Percentiles rank a stretch among this genome's conserved stretches.
Evolutionary conservation across 1,139 yeast species (phyloP).

Genomic region (Hyphopichia wangnamkhiaoensis): DNA sequence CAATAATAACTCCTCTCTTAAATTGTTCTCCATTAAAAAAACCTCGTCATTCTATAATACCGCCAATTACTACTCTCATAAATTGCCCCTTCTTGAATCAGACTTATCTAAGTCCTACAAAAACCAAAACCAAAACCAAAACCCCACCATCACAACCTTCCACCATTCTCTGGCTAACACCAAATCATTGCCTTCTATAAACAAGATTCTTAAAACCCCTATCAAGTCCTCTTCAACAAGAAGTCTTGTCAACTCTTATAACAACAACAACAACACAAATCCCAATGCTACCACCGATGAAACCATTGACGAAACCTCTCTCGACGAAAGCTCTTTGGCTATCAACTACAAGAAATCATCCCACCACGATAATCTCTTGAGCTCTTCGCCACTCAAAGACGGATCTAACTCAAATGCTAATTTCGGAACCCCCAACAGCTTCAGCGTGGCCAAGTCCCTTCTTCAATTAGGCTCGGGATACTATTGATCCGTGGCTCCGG

Average conservation of each 20-base stretch:
- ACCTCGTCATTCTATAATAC: conserved; percentile 26
- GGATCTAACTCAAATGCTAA: too few relatives aligned
- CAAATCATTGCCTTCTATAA: conserved; percentile 37
- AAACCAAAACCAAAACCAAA: conserved; percentile 7
- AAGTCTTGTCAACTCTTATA: conserved; percentile 13
- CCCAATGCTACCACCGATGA: conserved; percentile 25
- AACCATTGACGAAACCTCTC: conserved; percentile 10
- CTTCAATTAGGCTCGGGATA: conserved; percentile 39
- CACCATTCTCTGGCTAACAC: too few relatives aligned
- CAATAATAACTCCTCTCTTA: conserved; percentile 9
- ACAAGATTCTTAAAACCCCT: conserved; percentile 49
- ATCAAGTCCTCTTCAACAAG: conserved; percentile 33
- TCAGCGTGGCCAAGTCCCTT: conserved; percentile 50
- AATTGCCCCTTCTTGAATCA: conserved; percentile 13
- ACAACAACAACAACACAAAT: conserved; percentile 8
- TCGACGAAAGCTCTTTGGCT: conserved; percentile 1
- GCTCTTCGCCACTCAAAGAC: too few relatives aligned
- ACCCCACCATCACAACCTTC: conserved; percentile 9
- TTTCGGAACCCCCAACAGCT: conserved; percentile 53
- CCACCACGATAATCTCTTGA: not conserved
- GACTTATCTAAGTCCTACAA: conserved; percentile 9
- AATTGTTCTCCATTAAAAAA: conserved; percentile 36
- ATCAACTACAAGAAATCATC: conserved; percentile 1
- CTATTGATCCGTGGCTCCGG: too few relatives aligned
- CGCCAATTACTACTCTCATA: conserved; percentile 10